Evolutionary conservation across 1,284 basidiomycete species (phyloP).

Genomic region (Malassezia sympodialis): DNA sequence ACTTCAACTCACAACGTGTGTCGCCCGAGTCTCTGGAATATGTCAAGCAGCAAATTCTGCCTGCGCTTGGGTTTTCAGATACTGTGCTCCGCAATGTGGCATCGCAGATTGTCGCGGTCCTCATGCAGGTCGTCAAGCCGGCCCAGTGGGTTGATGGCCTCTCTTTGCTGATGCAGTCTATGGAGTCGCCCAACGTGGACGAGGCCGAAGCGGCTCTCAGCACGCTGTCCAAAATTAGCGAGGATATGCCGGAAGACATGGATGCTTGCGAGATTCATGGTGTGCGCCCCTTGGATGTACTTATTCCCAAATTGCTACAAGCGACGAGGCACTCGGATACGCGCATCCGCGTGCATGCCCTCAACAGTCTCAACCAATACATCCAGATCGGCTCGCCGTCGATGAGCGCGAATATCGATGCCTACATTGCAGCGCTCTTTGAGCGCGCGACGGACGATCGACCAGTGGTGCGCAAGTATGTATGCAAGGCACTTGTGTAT

Average conservation of each 20-base stretch:
- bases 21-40: conserved; percentile 38
- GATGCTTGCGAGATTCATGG: conserved; percentile 73
- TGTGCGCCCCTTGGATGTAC: conserved; percentile 39
- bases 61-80: conserved; percentile 35
- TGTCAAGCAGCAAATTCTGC: conserved; percentile 42
- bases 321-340: conserved; percentile 62
- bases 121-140: conserved; percentile 41
- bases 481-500: conserved; percentile 88
- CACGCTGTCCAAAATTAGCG: conserved; percentile 86
- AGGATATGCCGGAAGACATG: conserved; percentile 90
- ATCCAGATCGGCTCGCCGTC: conserved; percentile 62
- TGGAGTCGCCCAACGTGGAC: conserved; percentile 30
- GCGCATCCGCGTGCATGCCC: conserved; percentile 84
- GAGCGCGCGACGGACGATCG: conserved; percentile 86
- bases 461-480: conserved; percentile 81
- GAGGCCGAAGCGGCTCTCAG: conserved; percentile 67
- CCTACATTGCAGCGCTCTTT: conserved; percentile 85
- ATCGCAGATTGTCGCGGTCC: conserved; percentile 45
- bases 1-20: conserved; percentile 34
- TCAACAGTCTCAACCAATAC: conserved; percentile 88
- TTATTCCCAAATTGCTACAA: conserved; percentile 73
- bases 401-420: conserved; percentile 75
- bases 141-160: conserved; percentile 43
- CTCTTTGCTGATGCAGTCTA: conserved; percentile 34
- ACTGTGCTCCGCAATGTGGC: conserved; percentile 44